These are phyloP conservation scores for Sclerotinia glacialis DNA, from an alignment of 2,329 filamentous ascomycete genomes.

Conservation along the genomic window DNA sequence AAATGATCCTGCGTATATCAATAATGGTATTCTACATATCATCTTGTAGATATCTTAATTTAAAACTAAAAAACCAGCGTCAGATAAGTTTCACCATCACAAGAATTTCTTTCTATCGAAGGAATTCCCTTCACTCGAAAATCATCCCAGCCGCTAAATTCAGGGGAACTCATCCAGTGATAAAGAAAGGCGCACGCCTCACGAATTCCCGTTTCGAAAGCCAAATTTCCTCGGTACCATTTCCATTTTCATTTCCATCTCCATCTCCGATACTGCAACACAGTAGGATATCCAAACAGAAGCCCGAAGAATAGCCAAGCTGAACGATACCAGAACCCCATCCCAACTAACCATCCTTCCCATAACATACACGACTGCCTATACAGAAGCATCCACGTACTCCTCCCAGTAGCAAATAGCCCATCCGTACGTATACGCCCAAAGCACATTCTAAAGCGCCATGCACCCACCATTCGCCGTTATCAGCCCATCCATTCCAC, in stretches of 20 bases:
- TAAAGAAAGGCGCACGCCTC: no score
- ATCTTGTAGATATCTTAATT: not conserved
- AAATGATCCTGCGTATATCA: not conserved
- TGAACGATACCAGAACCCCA: not conserved
- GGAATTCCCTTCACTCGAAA: not conserved
- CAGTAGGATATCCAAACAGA: no score
- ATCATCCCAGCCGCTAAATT: not conserved
- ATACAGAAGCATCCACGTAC: not conserved
- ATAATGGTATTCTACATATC: not conserved
- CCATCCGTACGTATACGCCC: not conserved
- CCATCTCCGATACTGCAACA: not conserved
- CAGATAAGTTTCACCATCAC: not conserved
- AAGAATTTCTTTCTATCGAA: not conserved
- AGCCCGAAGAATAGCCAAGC: not conserved
- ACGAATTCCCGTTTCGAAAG: not conserved
- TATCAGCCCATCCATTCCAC: slow-evolving; percentile 5
- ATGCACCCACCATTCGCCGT: slow-evolving; percentile 2
- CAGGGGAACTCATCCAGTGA: not conserved
- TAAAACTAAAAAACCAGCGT: not conserved
- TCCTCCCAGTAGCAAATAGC: not conserved
- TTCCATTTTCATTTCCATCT: not conserved
- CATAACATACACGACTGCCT: not conserved
- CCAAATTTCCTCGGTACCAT: not conserved
- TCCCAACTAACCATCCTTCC: not conserved
- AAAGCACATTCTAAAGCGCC: not conserved